Percentiles rank a stretch among this genome's conserved stretches.
These are phyloP conservation scores for Xerocomus minutiporus DNA, from an alignment of 1,284 basidiomycete genomes.

Conservation along the genomic window DNA sequence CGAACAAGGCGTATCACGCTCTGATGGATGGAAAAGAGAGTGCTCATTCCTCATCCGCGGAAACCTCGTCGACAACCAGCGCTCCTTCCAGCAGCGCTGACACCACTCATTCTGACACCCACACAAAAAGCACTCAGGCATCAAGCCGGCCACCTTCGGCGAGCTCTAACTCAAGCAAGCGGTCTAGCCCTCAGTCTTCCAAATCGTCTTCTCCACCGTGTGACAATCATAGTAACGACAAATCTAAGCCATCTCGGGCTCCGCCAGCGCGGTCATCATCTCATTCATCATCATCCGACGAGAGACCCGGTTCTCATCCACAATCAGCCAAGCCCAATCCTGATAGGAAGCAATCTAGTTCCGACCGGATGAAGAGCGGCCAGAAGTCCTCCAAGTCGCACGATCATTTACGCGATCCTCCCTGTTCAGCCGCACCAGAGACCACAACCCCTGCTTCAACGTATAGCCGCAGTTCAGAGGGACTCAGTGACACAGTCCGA, in stretches of 20 bases:
- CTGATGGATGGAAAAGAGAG: slow-evolving; percentile 76
- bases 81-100: slow-evolving; percentile 16
- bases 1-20: slow-evolving; percentile 46
- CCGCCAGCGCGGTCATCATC: slow-evolving; percentile 11
- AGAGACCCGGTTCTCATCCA: slow-evolving; percentile 17
- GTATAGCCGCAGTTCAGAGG: slow-evolving; percentile 14
- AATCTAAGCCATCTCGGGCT: slow-evolving; percentile 11
- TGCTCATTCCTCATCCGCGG: slow-evolving; percentile 26
- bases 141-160: slow-evolving; percentile 32
- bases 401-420: slow-evolving; percentile 23
- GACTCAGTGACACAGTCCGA: slow-evolving; percentile 3
- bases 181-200: slow-evolving; percentile 13
- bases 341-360: slow-evolving; percentile 14
- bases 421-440: slow-evolving; percentile 10
- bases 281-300: slow-evolving; percentile 6
- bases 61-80: slow-evolving; percentile 26
- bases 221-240: slow-evolving; percentile 10
- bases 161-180: slow-evolving; percentile 27
- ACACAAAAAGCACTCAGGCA: slow-evolving; percentile 22
- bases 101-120: slow-evolving; percentile 22
- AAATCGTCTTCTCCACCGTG: slow-evolving; percentile 9
- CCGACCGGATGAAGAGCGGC: slow-evolving; percentile 17
- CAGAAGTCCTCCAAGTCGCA: slow-evolving; percentile 20
- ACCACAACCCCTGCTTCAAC: slow-evolving; percentile 8
- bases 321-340: slow-evolving; percentile 9